Evolutionary conservation across 352 stramenopile genomes (phyloP), one percentile per base, ranked within the genome.

Genomic region (Pythium apleroticum): DNA sequence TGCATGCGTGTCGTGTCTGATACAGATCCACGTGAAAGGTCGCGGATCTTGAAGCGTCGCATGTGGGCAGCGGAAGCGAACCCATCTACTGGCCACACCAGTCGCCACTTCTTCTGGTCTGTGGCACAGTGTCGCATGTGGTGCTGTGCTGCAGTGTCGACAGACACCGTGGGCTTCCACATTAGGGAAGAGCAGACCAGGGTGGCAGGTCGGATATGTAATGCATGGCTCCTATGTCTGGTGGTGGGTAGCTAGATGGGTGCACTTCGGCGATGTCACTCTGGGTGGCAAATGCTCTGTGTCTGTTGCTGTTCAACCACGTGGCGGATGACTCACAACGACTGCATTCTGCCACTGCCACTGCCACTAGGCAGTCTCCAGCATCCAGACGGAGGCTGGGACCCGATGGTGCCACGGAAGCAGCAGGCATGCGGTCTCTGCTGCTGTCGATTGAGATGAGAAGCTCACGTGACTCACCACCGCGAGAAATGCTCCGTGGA

Each of bases 21-120:
- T n/a, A n/a, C n/a, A n/a, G 30, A 33, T 9, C 30, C 30, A 33
- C 5, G 30, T 10, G 30, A 48, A 48, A 48, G 39, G 39, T 48
- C 39, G 39, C 28, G 43, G 43, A 50, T 50, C 43, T 50, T 50
- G 43, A 50, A 50, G 43, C 43, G 43, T 50, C 43, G 43, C 43
- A 50, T 28, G 37, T 9, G 19, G 4, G 15, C 17, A 22, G 37
- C 4, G 43, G n/a, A 50, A 28, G n/a, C 43, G 43, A 50, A 50
- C 43, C 43, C 43, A 50, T 50, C 1, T 50, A 50, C n/a, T 48
- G 39, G 39, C 39, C 37, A 45, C 37, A 45, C 37, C 37, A 45
- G 30, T 35, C 30, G 30, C 30, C 30, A 35, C 30, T 5, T 5
- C 30, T 11, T 35, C 30, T 11, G 30, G 30, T n/a, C n/a, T n/a